A percentile compares a stretch with the other conserved stretches of the same genome.
Conservation (phyloP, 2,329 filamentous ascomycete species). For the Xylaria sp. region DNA sequence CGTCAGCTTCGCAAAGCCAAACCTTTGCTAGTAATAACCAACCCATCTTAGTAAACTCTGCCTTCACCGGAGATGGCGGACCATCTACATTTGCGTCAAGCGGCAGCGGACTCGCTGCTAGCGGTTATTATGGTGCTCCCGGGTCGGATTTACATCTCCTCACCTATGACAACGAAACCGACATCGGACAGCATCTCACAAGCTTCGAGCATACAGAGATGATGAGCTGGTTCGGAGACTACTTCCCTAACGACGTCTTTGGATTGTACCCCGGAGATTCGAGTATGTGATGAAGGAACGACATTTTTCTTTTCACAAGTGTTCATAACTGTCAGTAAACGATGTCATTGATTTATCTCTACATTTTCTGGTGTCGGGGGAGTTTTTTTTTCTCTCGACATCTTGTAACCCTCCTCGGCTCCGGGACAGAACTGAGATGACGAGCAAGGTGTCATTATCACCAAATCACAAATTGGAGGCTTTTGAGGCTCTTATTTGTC, state of each 20-base stretch:
- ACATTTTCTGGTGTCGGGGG: conserved; percentile 2
- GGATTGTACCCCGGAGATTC: conserved; percentile 47
- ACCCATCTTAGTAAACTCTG: conserved; percentile 22
- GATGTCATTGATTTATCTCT: conserved; percentile 14
- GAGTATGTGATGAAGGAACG: conserved; percentile 36
- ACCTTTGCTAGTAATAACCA: conserved; percentile 26
- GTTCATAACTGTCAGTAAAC: conserved; percentile 8
- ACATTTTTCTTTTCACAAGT: not conserved
- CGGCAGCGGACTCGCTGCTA: conserved; percentile 47
- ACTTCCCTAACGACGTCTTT: conserved; percentile 49
- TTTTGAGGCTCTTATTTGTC: not conserved
- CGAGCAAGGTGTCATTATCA: conserved; percentile 7
- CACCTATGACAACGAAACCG: conserved; percentile 51
- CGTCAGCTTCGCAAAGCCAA: conserved; percentile 55
- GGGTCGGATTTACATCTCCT: conserved; percentile 47
- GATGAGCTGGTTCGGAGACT: conserved; percentile 52
- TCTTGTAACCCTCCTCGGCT: conserved; percentile 14
- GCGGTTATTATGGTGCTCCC: conserved; percentile 46
- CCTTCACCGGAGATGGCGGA: conserved; percentile 38
- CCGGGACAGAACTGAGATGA: conserved; percentile 8
- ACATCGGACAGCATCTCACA: conserved; percentile 50
- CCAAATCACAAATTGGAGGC: conserved; percentile 10
- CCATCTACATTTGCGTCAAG: conserved; percentile 49
- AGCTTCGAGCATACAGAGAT: conserved; percentile 51
- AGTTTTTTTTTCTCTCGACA: not conserved